Evolutionary conservation across 331 rosid genomes (phyloP).

Genomic region (Cydonia oblonga): DNA sequence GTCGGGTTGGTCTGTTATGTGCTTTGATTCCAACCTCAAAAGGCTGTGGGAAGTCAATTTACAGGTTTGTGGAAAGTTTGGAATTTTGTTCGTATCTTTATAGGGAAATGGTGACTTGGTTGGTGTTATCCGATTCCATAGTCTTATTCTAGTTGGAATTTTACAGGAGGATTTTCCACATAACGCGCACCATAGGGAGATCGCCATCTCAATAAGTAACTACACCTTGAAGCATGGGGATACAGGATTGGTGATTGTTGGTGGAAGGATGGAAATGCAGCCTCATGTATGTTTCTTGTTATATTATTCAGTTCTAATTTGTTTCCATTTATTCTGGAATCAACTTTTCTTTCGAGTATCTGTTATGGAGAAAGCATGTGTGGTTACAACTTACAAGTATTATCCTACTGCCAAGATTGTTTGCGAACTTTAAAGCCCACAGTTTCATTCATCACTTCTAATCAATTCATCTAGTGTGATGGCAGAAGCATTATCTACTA

Average conservation of each 20-base stretch:
- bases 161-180: conserved; percentile 91
- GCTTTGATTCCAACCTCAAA: conserved; percentile 89
- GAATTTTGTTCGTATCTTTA: not conserved
- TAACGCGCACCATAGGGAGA: conserved; percentile 92
- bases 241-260: conserved; percentile 83
- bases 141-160: not conserved
- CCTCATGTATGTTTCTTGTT: conserved; percentile 55
- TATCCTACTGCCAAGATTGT: not conserved
- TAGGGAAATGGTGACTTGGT: not conserved
- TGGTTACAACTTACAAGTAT: not conserved
- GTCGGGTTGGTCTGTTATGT: conserved; percentile 95
- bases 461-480: too few relatives aligned
- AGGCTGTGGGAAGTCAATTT: conserved; percentile 87
- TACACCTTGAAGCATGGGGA: conserved; percentile 93
- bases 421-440: not conserved
- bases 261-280: conserved; percentile 97
- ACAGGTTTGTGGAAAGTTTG: conserved; percentile 47
- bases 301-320: not conserved
- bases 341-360: not conserved
- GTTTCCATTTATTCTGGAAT: not conserved
- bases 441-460: too few relatives aligned
- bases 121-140: not conserved
- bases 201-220: conserved; percentile 73
- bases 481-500: not conserved
- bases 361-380: not conserved